Base-by-base conservation (phyloP, 805 yeast genomes). In the Isabelozyma gotoi region DNA sequence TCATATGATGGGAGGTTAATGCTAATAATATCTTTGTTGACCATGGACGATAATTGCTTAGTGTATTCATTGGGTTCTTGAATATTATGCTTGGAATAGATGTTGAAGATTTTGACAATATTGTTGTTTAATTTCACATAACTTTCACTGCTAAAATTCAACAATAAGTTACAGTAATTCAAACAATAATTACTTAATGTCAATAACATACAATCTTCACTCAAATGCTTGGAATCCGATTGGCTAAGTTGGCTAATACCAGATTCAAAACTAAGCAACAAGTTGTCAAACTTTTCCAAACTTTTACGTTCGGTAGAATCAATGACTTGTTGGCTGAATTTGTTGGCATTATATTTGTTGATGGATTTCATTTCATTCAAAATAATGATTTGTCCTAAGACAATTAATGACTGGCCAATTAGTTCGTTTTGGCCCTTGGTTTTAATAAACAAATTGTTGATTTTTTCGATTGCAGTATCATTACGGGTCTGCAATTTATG, bases 1-100 rank as follows among this genome's bases (percentile, higher is more conserved):
- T 54, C 49, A 44, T 63, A 63, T 2, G 53, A 37, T 17, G 65
- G 65, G 20, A 65, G 42, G 31, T 53, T 47, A 5, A 61, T 50
- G 17, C 55, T 41, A 15, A 53, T 43, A 42, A 42, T 4, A 42
- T 21, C 14, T 12, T 8, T 15, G 40, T 18, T 36, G 27, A 21
- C 20, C 19, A 11, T 12, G 16, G 17, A 15, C 19, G 14, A 24
- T 36, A 18, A n/a, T 20, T 36, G 14, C n/a, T 8, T 20, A 36
- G 29, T 24, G 29, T 24, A 24, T 5, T 10, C 29, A 24, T 24
- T 24, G 12, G 29, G 29, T 24, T 24, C 29, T 24, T 24, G 29
- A 24, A n/a, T 10, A n/a, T 24, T 24, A 24, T 10, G 29, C 12
- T 24, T 19, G 31, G 34, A 19, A 39, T 47, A 42, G 19, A 20